Conservation (phyloP, 1,284 basidiomycete genomes). For the Trametes hirsuta region DNA sequence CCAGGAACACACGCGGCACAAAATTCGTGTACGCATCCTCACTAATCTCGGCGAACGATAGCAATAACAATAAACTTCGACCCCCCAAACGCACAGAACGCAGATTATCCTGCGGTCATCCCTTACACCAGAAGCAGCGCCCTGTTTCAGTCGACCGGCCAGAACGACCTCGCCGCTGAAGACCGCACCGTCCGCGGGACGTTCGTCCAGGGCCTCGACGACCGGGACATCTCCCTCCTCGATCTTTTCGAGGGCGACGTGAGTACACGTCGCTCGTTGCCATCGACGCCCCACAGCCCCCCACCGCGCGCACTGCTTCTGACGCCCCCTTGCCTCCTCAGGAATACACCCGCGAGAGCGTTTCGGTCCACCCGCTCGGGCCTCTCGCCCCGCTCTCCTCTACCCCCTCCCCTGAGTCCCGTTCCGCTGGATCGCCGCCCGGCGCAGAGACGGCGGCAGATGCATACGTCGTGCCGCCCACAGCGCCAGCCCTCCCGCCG, state of each 20-base stretch:
- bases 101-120: constrained; percentile 83
- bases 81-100: constrained; percentile 43
- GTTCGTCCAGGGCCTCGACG: constrained; percentile 66
- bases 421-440: background rate
- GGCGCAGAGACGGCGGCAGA: constrained; percentile 24
- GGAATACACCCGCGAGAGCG: constrained; percentile 70
- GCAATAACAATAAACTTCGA: background rate
- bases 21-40: constrained; percentile 44
- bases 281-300: background rate
- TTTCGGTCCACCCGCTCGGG: constrained; percentile 58
- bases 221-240: constrained; percentile 58
- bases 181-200: constrained; percentile 70
- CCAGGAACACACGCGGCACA: constrained; percentile 83
- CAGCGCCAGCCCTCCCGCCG: constrained; percentile 45
- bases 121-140: constrained; percentile 50
- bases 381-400: constrained; percentile 40
- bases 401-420: background rate
- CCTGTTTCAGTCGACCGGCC: constrained; percentile 41
- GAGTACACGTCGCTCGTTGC: constrained; percentile 34
- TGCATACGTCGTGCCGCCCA: constrained; percentile 42
- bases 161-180: constrained; percentile 46
- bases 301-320: background rate
- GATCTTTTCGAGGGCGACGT: constrained; percentile 85
- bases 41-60: background rate
- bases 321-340: constrained; percentile 33